A percentile compares a stretch with the other conserved stretches of the same genome.
Evolutionary conservation across 2,329 filamentous ascomycete species (phyloP).

Genomic region (Sarocladium oryzae): DNA sequence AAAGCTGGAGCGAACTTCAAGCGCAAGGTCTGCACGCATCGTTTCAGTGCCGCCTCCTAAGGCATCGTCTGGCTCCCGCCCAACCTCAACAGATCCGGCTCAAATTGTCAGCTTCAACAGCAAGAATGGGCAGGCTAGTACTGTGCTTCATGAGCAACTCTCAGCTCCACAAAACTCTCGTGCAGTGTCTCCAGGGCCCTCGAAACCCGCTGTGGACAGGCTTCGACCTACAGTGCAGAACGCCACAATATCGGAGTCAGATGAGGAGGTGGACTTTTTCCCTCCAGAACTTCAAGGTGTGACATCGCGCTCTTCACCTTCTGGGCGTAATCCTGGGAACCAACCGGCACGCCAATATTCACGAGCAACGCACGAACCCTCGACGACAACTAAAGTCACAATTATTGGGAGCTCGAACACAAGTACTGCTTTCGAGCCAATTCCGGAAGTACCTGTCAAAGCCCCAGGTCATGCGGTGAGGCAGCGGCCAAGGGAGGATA

Average conservation of each 20-base stretch:
- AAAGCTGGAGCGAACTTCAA: constrained; percentile 30
- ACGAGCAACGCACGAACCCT: constrained; percentile 15
- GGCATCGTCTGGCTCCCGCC: constrained; percentile 43
- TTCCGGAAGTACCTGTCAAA: constrained; percentile 27
- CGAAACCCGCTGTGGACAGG: constrained; percentile 26
- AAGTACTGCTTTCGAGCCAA: constrained; percentile 21
- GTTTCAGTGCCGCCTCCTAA: constrained; percentile 49
- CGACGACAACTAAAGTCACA: constrained; percentile 27
- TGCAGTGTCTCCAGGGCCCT: constrained; percentile 15
- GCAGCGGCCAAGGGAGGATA: constrained; percentile 10
- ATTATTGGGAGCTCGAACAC: constrained; percentile 25
- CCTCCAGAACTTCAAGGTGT: constrained; percentile 9
- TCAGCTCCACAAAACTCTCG: background rate
- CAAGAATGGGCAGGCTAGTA: constrained; percentile 25
- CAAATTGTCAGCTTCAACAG: constrained; percentile 35
- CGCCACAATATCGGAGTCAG: constrained; percentile 37
- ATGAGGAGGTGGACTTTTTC: constrained; percentile 27
- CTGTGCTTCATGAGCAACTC: background rate
- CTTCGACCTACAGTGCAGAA: constrained; percentile 21
- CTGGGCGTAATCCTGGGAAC: constrained; percentile 8
- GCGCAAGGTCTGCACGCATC: constrained; percentile 50
- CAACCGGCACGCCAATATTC: constrained; percentile 5
- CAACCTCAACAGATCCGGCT: constrained; percentile 38
- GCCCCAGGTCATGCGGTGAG: constrained; percentile 18
- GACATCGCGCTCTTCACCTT: background rate